Conservation (phyloP, 2,329 filamentous ascomycete species). For the Claviceps paspali region DNA sequence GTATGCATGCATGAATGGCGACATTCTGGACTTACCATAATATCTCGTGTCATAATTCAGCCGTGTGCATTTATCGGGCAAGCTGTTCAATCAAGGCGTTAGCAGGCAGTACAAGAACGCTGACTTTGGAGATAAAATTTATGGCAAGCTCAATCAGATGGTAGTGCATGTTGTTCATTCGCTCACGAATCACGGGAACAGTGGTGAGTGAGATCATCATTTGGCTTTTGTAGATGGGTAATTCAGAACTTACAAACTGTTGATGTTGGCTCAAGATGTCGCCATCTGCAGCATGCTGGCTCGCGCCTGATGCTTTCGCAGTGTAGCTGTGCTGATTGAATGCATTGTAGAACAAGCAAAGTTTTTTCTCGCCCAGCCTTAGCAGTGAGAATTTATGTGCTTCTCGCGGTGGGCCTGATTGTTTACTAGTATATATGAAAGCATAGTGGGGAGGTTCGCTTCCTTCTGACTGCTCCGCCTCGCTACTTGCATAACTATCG, state of each 20-base stretch:
- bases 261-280: too few species aligned
- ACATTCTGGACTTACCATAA: too few species aligned
- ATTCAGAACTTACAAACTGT: too few species aligned
- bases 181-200: conserved; percentile 49
- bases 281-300: too few species aligned
- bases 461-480: background rate
- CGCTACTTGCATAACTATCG: conserved; percentile 3
- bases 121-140: background rate
- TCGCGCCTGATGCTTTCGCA: too few species aligned
- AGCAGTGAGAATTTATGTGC: background rate
- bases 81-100: background rate
- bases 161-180: conserved; percentile 59
- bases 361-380: too few species aligned
- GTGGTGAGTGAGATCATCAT: conserved; percentile 43
- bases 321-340: too few species aligned
- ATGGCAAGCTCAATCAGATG: conserved; percentile 38
- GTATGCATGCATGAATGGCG: background rate
- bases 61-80: too few species aligned
- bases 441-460: background rate
- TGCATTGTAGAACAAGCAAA: too few species aligned
- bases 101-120: background rate
- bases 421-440: too few species aligned
- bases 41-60: too few species aligned
- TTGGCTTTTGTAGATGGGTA: too few species aligned
- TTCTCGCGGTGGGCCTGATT: background rate